A percentile compares a stretch with the other conserved stretches of the same genome.
phyloP scores from a whole-genome alignment of 768 basidiomycete species.

The Pholiota conissans region DNA sequence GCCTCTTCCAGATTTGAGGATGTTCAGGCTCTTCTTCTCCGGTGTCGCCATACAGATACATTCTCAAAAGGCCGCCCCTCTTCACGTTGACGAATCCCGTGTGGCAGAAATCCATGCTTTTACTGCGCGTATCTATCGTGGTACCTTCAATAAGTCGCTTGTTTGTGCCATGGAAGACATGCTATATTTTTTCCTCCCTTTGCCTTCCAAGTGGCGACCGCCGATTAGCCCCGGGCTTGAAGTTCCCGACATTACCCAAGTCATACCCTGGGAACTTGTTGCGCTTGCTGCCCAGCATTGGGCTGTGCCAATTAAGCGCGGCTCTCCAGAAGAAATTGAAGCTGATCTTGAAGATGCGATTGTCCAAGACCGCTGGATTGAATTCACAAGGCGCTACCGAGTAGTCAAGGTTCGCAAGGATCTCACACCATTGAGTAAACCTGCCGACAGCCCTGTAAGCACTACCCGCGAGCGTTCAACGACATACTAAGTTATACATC shows the following conservation, averaged over 20 bases:
- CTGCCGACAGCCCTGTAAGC: slow-evolving; percentile 63
- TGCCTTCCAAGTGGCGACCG: slow-evolving; percentile 40
- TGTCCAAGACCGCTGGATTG: slow-evolving; percentile 75
- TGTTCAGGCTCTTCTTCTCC: slow-evolving; percentile 61
- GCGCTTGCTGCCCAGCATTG: slow-evolving; percentile 51
- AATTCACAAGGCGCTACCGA: slow-evolving; percentile 72
- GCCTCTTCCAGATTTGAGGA: slow-evolving; percentile 58
- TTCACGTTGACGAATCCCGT: slow-evolving; percentile 47
- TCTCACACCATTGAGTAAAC: slow-evolving; percentile 72
- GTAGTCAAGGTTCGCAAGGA: slow-evolving; percentile 59
- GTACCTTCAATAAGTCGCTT: slow-evolving; percentile 68
- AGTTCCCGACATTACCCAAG: slow-evolving; percentile 37
- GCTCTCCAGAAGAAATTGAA: slow-evolving; percentile 34
- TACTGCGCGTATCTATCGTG: slow-evolving; percentile 62
- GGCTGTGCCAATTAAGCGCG: slow-evolving; percentile 46
- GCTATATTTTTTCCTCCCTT: slow-evolving; percentile 69
- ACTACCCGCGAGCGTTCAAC: neutral
- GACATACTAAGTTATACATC: slow-evolving; percentile 6
- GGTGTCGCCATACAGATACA: slow-evolving; percentile 43
- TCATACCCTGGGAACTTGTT: slow-evolving; percentile 68
- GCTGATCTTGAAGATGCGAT: slow-evolving; percentile 60
- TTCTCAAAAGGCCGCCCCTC: slow-evolving; percentile 46
- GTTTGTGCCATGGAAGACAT: slow-evolving; percentile 53
- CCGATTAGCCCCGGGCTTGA: slow-evolving; percentile 22
- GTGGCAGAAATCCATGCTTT: slow-evolving; percentile 55